Evolutionary conservation across 139 green algal species (phyloP).

Genomic region (Tetradesmus lagerheimii): DNA sequence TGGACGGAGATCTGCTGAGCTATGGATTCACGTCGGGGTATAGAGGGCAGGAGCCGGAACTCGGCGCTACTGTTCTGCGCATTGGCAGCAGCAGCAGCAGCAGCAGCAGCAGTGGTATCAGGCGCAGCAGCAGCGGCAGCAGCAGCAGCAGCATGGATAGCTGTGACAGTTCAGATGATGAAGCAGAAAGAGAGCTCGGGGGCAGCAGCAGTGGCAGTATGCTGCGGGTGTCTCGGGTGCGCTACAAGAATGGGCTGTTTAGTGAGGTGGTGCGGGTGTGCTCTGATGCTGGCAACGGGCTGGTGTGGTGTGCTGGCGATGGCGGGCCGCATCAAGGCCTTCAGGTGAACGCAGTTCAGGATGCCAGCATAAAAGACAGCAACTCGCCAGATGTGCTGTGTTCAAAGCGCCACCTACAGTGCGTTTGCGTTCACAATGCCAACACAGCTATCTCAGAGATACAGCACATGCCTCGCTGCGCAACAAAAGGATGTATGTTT

Average conservation of each 20-base stretch:
- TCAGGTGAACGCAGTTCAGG: too few species aligned
- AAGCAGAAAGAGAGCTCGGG: background rate
- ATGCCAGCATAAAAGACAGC: too few species aligned
- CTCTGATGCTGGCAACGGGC: background rate
- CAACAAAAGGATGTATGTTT: too few species aligned
- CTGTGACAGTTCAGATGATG: background rate
- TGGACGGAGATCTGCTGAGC: conserved; percentile 13
- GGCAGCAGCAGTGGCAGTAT: background rate
- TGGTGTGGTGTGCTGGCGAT: conserved; percentile 8
- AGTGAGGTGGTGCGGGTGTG: background rate
- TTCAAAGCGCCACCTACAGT: too few species aligned
- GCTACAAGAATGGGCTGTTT: background rate
- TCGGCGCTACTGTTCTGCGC: background rate
- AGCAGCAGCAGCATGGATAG: background rate
- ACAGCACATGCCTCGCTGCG: too few species aligned
- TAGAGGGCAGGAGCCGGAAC: background rate
- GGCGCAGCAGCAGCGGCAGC: background rate
- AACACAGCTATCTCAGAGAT: too few species aligned
- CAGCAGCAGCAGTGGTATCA: background rate
- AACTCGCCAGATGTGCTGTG: too few species aligned
- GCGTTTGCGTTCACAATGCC: too few species aligned
- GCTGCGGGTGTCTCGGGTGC: background rate
- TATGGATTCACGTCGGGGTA: background rate
- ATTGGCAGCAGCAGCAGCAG: too few species aligned
- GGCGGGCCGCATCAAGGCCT: background rate